Percentiles rank a stretch among this genome's conserved stretches.
phyloP scores from a whole-genome alignment of 192 early-diverging fungal species.

The Allomyces javanicus region DNA sequence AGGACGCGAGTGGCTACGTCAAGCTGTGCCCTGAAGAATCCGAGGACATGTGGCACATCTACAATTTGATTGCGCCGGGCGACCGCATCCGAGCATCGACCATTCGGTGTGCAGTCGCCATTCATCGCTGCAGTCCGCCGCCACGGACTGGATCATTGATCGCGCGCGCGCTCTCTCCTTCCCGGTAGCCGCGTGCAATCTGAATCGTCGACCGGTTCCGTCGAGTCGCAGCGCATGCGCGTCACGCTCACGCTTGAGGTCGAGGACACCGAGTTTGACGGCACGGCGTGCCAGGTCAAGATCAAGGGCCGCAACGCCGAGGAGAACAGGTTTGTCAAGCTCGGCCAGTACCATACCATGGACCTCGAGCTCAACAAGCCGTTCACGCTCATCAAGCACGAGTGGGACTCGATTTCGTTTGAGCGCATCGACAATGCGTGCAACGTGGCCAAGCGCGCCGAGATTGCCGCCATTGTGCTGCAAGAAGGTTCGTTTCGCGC shows the following conservation, averaged over 20 bases:
- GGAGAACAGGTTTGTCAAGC: conserved; percentile 81
- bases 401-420: conserved; percentile 87
- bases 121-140: neutral
- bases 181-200: conserved; percentile 57
- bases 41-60: conserved; percentile 97
- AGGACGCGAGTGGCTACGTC: conserved; percentile 53
- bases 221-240: conserved; percentile 57
- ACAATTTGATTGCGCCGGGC: conserved; percentile 64
- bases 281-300: conserved; percentile 58
- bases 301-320: conserved; percentile 70
- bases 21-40: conserved; percentile 68
- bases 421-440: conserved; percentile 75
- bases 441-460: conserved; percentile 71
- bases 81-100: conserved; percentile 77
- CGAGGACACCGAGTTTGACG: conserved; percentile 77
- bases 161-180: neutral
- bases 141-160: neutral
- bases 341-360: conserved; percentile 83
- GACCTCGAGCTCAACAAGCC: conserved; percentile 77
- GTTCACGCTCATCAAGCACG: conserved; percentile 69
- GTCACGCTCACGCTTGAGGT: conserved; percentile 66
- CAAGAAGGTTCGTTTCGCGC: conserved; percentile 31
- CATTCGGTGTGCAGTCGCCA: conserved; percentile 29
- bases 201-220: conserved; percentile 71
- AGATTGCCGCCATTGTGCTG: conserved; percentile 80